phyloP scores from a whole-genome alignment of 345 rosid species.

The Pugionium dolabratum region DNA sequence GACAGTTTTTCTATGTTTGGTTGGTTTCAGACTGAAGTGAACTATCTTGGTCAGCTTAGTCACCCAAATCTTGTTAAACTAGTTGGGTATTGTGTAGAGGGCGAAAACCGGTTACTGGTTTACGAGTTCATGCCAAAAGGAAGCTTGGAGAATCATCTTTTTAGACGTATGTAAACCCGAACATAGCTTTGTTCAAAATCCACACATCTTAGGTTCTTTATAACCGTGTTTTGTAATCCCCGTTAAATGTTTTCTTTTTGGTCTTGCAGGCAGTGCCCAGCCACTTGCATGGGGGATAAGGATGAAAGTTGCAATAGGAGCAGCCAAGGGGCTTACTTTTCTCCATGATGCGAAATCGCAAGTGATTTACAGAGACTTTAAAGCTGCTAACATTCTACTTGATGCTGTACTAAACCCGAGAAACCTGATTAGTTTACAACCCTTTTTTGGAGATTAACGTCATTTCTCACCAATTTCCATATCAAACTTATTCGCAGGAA shows the following conservation, averaged over 20 bases:
- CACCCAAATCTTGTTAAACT: conserved; percentile 88
- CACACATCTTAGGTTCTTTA: background rate
- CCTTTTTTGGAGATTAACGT: background rate
- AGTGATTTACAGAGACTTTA: conserved; percentile 94
- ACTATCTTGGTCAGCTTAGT: conserved; percentile 94
- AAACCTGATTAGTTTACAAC: conserved; percentile 4
- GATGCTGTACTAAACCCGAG: conserved; percentile 60
- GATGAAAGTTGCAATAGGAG: conserved; percentile 93
- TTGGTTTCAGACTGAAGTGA: conserved; percentile 87
- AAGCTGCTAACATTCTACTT: conserved; percentile 92
- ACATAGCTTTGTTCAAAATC: background rate
- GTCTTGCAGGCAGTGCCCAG: conserved; percentile 70
- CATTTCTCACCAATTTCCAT: conserved; percentile 8
- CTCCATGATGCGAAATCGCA: conserved; percentile 91
- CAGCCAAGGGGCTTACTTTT: conserved; percentile 91
- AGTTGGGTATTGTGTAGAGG: conserved; percentile 86
- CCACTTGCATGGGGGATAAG: conserved; percentile 92
- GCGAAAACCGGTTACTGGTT: conserved; percentile 77
- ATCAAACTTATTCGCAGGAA: conserved; percentile 53
- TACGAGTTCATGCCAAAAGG: conserved; percentile 98
- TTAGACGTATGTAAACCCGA: conserved; percentile 39
- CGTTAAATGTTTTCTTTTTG: background rate
- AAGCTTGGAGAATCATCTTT: conserved; percentile 89
- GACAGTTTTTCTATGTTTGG: background rate
- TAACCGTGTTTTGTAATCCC: background rate